Percentiles rank a stretch among this genome's conserved stretches.
phyloP scores from a whole-genome alignment of 2,329 filamentous ascomycete genomes.

The Hyphodiscus sp. region DNA sequence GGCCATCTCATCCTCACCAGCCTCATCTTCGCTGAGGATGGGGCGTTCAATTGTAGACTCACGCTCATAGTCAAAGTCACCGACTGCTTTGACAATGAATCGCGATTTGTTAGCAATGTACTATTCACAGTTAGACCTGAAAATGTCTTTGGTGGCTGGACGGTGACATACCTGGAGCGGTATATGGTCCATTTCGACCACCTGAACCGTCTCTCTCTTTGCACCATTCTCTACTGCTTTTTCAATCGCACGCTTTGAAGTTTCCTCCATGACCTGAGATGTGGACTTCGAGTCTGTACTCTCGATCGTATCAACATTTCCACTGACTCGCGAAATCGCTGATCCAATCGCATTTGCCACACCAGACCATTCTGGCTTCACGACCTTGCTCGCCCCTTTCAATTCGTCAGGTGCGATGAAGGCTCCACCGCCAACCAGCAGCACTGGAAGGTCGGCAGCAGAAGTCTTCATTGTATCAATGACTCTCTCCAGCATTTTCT shows the following conservation, averaged over 20 bases:
- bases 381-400: conserved; percentile 41
- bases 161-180: conserved; percentile 10
- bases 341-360: conserved; percentile 54
- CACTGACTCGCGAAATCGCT: conserved; percentile 37
- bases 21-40: neutral
- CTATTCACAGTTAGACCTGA: neutral
- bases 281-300: conserved; percentile 8
- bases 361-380: conserved; percentile 43
- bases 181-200: conserved; percentile 17
- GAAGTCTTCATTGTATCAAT: conserved; percentile 51
- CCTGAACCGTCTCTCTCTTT: conserved; percentile 8
- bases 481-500: conserved; percentile 42
- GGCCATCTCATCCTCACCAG: conserved; percentile 13
- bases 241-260: conserved; percentile 3
- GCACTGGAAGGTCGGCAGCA: conserved; percentile 40
- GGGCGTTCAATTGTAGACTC: conserved; percentile 20
- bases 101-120: conserved; percentile 33
- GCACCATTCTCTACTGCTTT: conserved; percentile 12
- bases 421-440: conserved; percentile 50
- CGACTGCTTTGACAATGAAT: conserved; percentile 53
- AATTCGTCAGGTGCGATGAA: conserved; percentile 42
- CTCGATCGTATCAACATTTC: conserved; percentile 15
- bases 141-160: neutral
- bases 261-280: conserved; percentile 7
- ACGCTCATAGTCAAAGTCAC: conserved; percentile 45